phyloP scores from a whole-genome alignment of 352 stramenopile species.

The Phytophthora agathidicida region DNA sequence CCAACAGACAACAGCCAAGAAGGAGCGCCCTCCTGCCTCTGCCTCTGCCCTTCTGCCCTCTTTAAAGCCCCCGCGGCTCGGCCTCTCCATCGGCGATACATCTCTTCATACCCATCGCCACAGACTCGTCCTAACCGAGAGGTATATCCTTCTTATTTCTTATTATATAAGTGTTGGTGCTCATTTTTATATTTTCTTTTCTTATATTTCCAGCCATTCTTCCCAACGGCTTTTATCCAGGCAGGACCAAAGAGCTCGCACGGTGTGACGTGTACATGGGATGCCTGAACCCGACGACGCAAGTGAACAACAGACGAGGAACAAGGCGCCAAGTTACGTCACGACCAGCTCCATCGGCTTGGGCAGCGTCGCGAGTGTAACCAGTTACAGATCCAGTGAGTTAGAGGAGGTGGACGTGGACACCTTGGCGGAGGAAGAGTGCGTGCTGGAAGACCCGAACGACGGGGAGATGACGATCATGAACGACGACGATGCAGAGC shows the following conservation, averaged over 20 bases:
- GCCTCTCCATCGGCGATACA: conserved; percentile 2
- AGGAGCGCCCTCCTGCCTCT: conserved; percentile 1
- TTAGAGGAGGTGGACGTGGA: conserved; percentile 20
- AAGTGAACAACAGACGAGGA: conserved; percentile 30
- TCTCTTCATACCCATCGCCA: background rate
- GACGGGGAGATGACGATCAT: conserved; percentile 75
- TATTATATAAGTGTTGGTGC: no score
- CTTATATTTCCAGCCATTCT: conserved; percentile 6
- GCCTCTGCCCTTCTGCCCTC: no score
- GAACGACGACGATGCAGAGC: conserved; percentile 62
- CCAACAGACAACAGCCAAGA: no score
- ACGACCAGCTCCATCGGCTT: conserved; percentile 23
- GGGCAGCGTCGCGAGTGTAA: conserved; percentile 25
- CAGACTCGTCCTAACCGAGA: conserved; percentile 4
- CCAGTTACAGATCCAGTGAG: conserved; percentile 30
- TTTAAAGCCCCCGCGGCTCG: no score
- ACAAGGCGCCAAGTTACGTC: conserved; percentile 17
- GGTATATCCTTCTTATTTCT: conserved; percentile 1
- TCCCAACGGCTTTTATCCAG: conserved; percentile 4
- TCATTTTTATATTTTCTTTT: background rate
- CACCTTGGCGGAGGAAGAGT: conserved; percentile 48
- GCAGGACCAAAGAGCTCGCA: background rate
- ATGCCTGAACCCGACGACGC: conserved; percentile 41
- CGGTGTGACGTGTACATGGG: conserved; percentile 47
- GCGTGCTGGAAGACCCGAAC: conserved; percentile 46